These are phyloP conservation scores for Xerophyta viscosa DNA, from an alignment of 106 monocot species.

Conservation along the genomic window DNA sequence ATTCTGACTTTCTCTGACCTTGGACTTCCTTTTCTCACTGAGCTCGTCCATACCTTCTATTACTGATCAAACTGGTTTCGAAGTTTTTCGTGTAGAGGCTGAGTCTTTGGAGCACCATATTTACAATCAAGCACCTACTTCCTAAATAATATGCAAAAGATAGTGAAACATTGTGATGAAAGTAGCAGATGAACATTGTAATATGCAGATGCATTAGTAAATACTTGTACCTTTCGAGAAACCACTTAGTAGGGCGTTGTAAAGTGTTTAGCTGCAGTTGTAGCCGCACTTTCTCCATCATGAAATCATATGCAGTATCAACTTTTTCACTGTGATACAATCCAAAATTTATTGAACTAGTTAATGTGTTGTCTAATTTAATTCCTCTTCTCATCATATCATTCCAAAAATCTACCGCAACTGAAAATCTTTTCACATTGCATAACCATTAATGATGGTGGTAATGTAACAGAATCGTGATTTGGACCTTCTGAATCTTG, in stretches of 20 bases:
- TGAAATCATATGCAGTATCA: conserved; percentile 72
- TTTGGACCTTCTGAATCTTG: conserved; percentile 45
- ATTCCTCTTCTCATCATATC: conserved; percentile 52
- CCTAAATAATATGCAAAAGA: no score
- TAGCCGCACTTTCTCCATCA: conserved; percentile 63
- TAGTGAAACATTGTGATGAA: no score
- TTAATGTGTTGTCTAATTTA: conserved; percentile 45
- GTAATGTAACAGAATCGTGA: conserved; percentile 79
- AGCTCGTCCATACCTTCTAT: no score
- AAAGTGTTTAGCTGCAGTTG: conserved; percentile 32
- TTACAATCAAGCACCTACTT: no score
- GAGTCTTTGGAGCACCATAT: no score
- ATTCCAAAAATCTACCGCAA: conserved; percentile 53
- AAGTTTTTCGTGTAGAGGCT: no score
- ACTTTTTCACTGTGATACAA: conserved; percentile 71
- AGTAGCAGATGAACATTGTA: no score
- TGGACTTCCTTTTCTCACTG: no score
- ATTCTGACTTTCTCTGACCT: no score
- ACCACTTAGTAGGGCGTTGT: conserved; percentile 77
- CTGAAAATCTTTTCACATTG: conserved; percentile 24
- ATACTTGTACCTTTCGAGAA: conserved; percentile 58
- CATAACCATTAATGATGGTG: conserved; percentile 58
- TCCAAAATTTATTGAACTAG: conserved; percentile 55
- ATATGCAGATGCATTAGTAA: no score
- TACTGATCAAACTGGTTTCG: no score